Evolutionary conservation across 2,329 filamentous ascomycete species (phyloP), one percentile per base, ranked within the genome.

Genomic region (Claviceps humidiphila): DNA sequence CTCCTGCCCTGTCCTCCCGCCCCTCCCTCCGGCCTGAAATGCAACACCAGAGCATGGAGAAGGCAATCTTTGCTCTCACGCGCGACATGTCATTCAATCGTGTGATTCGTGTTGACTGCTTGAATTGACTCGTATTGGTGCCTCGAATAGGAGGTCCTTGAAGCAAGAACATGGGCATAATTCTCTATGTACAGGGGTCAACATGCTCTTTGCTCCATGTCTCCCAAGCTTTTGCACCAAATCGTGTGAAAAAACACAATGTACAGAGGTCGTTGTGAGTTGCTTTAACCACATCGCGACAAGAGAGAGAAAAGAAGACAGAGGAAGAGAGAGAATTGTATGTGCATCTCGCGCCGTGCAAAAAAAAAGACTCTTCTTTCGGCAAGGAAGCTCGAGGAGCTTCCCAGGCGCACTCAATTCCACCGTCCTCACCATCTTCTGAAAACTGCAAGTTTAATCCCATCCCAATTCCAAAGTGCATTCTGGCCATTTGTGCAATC

Each of bases 401-500:
- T 39, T 50, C 1, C 24, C 5, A 14, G 20, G 37, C 34, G 24
- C 46, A 26, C 40, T 24, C 39, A 44, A 26, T 49, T n/a, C 16
- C 24, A 16, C 9, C 22, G 48, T 47, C 51, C 46, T 26, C n/a
- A 49, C 47, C 49, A 43, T 39, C 30, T 45, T 26, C 41, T 20
- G 16, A 30, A 34, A 40, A 26, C 16, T 42, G 41, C 46, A 22
- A 34, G 45, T 46, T 49, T 5, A 22, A 16, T 20, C 44, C 26
- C n/a, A 47, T 53, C 26, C 41, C 22, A 22, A 26, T 46, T 24
- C 40, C 6, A 44, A 16, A 34, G 43, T 49, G 39, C 44, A 53
- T 30, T 8, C 51, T 38, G 56, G 58, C 59, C 58, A 53, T 49
- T 61, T 61, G 65, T 48, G 63, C 63, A 67, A 63, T 67, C 62